Base-by-base conservation (phyloP, 768 basidiomycete genomes). In the Boletus sensibilis region DNA sequence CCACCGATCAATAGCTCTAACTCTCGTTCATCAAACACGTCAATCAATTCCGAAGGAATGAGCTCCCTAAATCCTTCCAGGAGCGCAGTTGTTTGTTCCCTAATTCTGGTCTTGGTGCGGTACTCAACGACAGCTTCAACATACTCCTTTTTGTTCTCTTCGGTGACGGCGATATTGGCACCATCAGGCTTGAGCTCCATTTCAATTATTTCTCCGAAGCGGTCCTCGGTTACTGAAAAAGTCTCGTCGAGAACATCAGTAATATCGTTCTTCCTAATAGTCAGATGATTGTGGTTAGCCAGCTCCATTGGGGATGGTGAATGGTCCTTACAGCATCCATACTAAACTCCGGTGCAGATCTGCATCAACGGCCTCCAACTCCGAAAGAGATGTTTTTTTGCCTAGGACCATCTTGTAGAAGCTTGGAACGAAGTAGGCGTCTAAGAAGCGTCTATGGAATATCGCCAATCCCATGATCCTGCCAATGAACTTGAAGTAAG, bases 1-100 rank as follows among this genome's bases (percentile, higher is more conserved):
- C 94, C 94, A 58, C 94, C 93, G 58, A 96, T 94, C 60, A 96
- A 76, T 51, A 95, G 72, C 73, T 94, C 92, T 5, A 95, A 76
- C 64, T 96, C 94, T 53, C 90, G 80, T 70, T 95, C 93, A 67
- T 96, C 94, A 64, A 96, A 95, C 3, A 95, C 91, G 63, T 85
- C 85, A 69, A 96, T 80, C 50, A 95, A 79, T 62, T 94, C 91
- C 57, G 84, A 76, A 8, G 94, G 91, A 60, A 94, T 83, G 49
- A 94, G 78, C 64, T 95, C 94, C 61, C 86, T 79, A 54, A 95
- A 84, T 9, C 94, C 94, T 51, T 83, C 83, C 82, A 90, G 86
- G 75, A 96, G 91, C 3, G 93, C 85, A 50, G 85, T 80, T 63
- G 92, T 91, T 73, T 95, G 94, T 51, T 86, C 88, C 64, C 85